phyloP scores from a whole-genome alignment of 805 yeast genomes.

The Clavispora santaluciae region DNA sequence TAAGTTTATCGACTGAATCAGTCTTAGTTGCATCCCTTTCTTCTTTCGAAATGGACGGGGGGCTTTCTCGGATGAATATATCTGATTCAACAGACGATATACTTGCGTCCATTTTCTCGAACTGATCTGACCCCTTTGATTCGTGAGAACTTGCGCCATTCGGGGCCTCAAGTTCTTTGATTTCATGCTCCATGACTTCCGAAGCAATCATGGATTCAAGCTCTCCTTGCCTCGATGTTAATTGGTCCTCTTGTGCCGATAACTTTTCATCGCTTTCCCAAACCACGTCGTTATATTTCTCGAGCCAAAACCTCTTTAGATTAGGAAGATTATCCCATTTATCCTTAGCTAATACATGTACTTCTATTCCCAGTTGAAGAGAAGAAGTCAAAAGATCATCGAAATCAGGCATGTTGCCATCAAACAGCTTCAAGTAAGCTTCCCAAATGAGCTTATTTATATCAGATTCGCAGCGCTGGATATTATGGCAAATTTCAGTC shows the following conservation, averaged over 20 bases:
- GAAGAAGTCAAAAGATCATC: conserved; percentile 19
- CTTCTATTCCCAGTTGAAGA: conserved; percentile 12
- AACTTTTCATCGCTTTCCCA: not conserved
- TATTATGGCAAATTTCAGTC: conserved; percentile 13
- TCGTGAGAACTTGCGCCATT: too few relatives aligned
- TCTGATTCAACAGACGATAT: not conserved
- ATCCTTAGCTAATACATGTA: conserved; percentile 13
- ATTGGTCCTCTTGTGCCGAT: not conserved
- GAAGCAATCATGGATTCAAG: not conserved
- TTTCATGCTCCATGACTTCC: not conserved
- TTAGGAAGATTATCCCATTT: conserved; percentile 21
- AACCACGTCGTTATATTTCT: not conserved
- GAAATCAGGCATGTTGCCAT: conserved; percentile 11
- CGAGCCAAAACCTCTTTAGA: conserved; percentile 14
- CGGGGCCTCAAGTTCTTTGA: too few relatives aligned
- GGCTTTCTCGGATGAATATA: not conserved
- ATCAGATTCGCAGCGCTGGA: conserved; percentile 6
- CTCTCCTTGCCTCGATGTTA: not conserved
- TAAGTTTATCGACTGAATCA: too few relatives aligned
- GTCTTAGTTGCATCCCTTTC: too few relatives aligned
- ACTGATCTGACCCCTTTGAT: not conserved
- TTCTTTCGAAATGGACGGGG: not conserved
- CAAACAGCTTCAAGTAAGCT: conserved; percentile 11
- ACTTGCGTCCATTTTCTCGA: not conserved
- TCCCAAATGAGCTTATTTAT: conserved; percentile 20